Percentiles rank a stretch among this genome's conserved stretches.
Evolutionary conservation across 768 basidiomycete species (phyloP).

Genomic region (Leccinellum albellum): DNA sequence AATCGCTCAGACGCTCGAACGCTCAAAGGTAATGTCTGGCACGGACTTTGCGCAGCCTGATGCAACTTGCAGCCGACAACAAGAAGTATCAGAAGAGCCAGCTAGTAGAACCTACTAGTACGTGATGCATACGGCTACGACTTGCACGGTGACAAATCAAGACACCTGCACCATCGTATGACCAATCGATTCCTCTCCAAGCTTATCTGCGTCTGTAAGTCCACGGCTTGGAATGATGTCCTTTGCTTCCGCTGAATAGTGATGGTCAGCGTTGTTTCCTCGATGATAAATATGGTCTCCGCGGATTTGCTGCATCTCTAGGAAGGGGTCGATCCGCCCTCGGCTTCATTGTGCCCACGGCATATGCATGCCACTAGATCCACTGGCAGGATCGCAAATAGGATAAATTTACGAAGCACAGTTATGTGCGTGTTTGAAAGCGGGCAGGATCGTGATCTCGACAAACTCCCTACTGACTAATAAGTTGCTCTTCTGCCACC

Average conservation of each 20-base stretch:
- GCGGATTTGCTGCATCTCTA: conserved; percentile 8
- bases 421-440: conserved; percentile 1
- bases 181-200: not conserved
- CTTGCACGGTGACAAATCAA: not conserved
- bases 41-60: not conserved
- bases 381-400: not conserved
- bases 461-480: conserved; percentile 12
- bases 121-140: conserved; percentile 10
- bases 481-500: conserved; percentile 10
- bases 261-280: not conserved
- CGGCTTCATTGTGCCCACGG: conserved; percentile 4
- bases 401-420: conserved; percentile 1
- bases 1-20: not conserved
- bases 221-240: not conserved
- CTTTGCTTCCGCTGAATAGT: not conserved
- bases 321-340: conserved; percentile 1
- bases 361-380: not conserved
- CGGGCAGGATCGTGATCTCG: not conserved
- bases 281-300: conserved; percentile 1
- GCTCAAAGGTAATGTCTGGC: not conserved
- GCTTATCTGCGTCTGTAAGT: not conserved
- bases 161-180: not conserved
- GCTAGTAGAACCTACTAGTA: conserved; percentile 10
- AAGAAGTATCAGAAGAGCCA: not conserved
- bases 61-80: not conserved